Conservation (phyloP, 441 rosid species). For the Syzygium malaccense region DNA sequence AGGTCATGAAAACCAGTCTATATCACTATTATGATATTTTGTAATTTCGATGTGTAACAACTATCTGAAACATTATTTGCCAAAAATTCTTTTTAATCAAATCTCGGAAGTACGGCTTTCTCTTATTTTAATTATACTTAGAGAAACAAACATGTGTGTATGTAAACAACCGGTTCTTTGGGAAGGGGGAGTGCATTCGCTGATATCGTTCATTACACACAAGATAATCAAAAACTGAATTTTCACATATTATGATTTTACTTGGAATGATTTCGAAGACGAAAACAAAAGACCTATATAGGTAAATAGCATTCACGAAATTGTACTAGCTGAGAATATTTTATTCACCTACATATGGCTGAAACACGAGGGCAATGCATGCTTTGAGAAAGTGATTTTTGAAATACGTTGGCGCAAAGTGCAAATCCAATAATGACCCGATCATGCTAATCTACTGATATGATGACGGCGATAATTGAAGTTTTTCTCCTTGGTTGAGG, state of each 20-base stretch:
- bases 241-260: neutral
- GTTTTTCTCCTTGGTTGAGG: neutral
- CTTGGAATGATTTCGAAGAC: too few species aligned
- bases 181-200: rapidly evolving
- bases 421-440: neutral
- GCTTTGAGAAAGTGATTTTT: neutral
- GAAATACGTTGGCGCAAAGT: neutral
- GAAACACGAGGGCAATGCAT: neutral
- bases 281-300: too few species aligned
- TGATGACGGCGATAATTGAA: neutral
- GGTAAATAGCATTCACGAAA: too few species aligned
- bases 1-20: too few species aligned
- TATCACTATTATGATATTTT: too few species aligned
- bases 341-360: too few species aligned
- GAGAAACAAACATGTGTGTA: rapidly evolving
- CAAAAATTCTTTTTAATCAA: neutral
- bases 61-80: neutral
- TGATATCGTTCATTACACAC: neutral
- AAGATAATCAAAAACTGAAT: neutral
- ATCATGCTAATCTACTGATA: neutral
- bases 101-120: neutral
- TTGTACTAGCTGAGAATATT: too few species aligned
- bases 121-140: neutral
- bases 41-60: neutral
- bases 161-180: rapidly evolving